Conservation (phyloP, 768 basidiomycete genomes). For the Termitomyces sp. region DNA sequence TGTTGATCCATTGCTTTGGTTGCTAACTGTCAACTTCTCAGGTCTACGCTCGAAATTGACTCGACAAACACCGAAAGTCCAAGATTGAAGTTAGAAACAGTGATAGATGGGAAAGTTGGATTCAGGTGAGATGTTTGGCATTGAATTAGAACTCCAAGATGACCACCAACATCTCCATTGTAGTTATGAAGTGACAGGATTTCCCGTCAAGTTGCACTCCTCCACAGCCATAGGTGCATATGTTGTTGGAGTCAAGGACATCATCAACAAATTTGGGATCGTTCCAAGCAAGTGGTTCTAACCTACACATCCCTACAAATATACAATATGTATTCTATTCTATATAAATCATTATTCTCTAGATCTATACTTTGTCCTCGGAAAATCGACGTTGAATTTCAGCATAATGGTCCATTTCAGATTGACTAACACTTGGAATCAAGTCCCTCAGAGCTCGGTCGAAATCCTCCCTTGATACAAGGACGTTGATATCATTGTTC, state of each 20-base stretch:
- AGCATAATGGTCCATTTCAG: constrained; percentile 84
- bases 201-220: constrained; percentile 41
- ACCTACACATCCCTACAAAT: constrained; percentile 2
- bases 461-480: constrained; percentile 80
- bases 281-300: constrained; percentile 59
- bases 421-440: constrained; percentile 78
- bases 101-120: constrained; percentile 55
- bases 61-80: constrained; percentile 54
- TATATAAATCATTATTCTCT: background rate
- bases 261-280: constrained; percentile 57
- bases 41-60: constrained; percentile 72
- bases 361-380: constrained; percentile 14
- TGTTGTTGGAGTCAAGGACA: constrained; percentile 49
- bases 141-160: background rate
- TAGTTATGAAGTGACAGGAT: constrained; percentile 49
- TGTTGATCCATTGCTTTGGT: background rate
- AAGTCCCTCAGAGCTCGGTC: constrained; percentile 65
- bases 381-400: constrained; percentile 72
- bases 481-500: constrained; percentile 65
- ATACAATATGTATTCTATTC: background rate
- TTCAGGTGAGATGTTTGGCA: constrained; percentile 45
- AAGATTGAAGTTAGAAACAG: constrained; percentile 51
- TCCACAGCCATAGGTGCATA: constrained; percentile 46
- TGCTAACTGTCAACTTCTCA: constrained; percentile 21
- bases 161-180: background rate